Evolutionary conservation across 495 filamentous ascomycete genomes (phyloP), one percentile per base, ranked within the genome.

Genomic region (Penicillium herquei): DNA sequence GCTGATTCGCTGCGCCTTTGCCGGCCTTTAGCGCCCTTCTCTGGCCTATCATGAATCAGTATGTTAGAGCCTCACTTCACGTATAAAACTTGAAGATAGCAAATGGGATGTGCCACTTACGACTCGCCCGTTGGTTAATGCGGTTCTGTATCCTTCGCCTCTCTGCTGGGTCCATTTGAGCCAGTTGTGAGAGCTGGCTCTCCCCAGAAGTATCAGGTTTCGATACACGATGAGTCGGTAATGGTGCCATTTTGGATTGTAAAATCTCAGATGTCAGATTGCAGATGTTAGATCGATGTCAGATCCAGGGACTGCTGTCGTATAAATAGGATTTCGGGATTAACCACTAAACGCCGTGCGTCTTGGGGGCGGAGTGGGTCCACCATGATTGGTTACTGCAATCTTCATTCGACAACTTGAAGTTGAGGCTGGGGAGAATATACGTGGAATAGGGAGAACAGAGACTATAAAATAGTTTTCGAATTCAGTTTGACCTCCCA

Each of bases 101-200:
- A n/a, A 34, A 7, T 11, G 45, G 14, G 26, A n/a, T 11, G 37
- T 49, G 49, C 39, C 50, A 51, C 65, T 51, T 35, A 68, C 65
- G 63, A n/a, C 63, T 63, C 3, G 65, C 59, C 21, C 56, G 58
- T 50, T 65, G 59, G 32, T 68, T 68, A 45, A 68, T 51, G 34
- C 65, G 62, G 54, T 68, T 68, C 30, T 68, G 65, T 4, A 62
- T 49, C 26, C 53, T 58, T 32, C 65, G 48, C 13, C 57, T 55
- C 7, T 57, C 39, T 9, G 39, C 53, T 9, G 59, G n/a, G 34
- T 67, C 66, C 26, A 52, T 48, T 41, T 34, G 3, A 12, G 33
- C 66, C 26, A 52, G 49, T 41, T 34, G 8, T 16, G 33, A 32
- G 6, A 16, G 17, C 0, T 21, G 34, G 3, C 7, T 21, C 12